Conservation (phyloP, 2,329 filamentous ascomycete species). For the Zymoseptoria brevis region DNA sequence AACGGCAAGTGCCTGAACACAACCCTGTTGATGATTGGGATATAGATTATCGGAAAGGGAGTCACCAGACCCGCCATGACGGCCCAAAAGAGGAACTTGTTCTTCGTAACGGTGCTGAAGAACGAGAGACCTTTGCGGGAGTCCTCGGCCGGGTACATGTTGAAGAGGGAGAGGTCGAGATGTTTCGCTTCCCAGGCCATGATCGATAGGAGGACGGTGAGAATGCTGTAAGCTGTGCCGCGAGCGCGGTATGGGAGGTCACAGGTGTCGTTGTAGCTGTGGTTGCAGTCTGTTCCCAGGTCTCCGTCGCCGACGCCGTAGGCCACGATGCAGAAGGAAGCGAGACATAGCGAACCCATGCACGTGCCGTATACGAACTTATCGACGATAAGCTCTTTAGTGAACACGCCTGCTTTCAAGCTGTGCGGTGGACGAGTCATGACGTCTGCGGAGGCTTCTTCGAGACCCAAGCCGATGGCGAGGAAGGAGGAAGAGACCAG, state of each 20-base stretch:
- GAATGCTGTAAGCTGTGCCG: conserved; percentile 38
- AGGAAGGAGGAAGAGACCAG: conserved; percentile 42
- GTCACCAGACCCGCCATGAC: conserved; percentile 36
- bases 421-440: conserved; percentile 40
- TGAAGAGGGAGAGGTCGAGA: conserved; percentile 38
- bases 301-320: conserved; percentile 37
- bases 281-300: conserved; percentile 39
- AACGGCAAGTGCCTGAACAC: conserved; percentile 40
- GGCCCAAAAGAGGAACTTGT: conserved; percentile 37
- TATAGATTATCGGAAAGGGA: conserved; percentile 40
- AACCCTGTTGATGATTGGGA: conserved; percentile 38
- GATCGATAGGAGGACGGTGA: conserved; percentile 38
- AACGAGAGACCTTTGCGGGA: conserved; percentile 25
- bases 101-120: conserved; percentile 29
- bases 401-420: conserved; percentile 38
- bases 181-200: conserved; percentile 45
- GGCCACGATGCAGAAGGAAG: conserved; percentile 38
- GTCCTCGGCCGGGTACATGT: conserved; percentile 34
- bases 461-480: conserved; percentile 40
- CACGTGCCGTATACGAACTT: conserved; percentile 43
- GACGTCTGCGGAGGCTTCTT: conserved; percentile 39
- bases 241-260: conserved; percentile 38
- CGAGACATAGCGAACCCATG: conserved; percentile 39
- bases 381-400: conserved; percentile 39
- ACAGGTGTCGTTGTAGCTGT: conserved; percentile 36